These are phyloP conservation scores for Manihot esculenta DNA, from an alignment of 441 rosid genomes.

Conservation along the genomic window DNA sequence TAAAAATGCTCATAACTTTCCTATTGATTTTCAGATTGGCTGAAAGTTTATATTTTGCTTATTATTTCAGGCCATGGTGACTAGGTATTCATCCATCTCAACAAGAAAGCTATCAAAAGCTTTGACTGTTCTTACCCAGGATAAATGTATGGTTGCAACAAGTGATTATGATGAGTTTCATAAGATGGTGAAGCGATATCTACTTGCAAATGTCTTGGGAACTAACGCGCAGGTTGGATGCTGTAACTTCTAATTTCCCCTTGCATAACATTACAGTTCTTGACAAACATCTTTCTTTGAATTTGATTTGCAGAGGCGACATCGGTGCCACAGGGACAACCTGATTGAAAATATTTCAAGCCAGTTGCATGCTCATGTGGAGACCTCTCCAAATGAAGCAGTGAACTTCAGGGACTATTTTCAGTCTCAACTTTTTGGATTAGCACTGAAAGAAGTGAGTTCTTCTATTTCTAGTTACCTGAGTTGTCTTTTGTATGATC, in stretches of 20 bases:
- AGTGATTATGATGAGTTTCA: constrained; percentile 86
- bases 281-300: neutral
- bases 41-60: neutral
- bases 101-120: constrained; percentile 76
- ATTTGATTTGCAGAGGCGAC: constrained; percentile 48
- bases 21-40: no score
- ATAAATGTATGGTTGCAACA: constrained; percentile 82
- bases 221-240: constrained; percentile 63
- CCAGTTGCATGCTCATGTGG: constrained; percentile 44
- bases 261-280: neutral
- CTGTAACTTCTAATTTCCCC: neutral
- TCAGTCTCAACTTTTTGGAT: constrained; percentile 65
- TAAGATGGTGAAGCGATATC: constrained; percentile 50
- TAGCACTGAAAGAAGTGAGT: constrained; percentile 70
- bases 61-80: constrained; percentile 74
- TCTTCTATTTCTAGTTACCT: neutral
- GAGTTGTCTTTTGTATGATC: neutral
- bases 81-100: constrained; percentile 72
- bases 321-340: constrained; percentile 53
- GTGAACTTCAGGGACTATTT: constrained; percentile 73
- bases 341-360: constrained; percentile 50
- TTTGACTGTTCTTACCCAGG: constrained; percentile 55
- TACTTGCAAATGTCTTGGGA: constrained; percentile 59
- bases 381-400: constrained; percentile 37
- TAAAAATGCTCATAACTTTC: neutral